phyloP scores from a whole-genome alignment of 2,329 filamentous ascomycete genomes.

The Fusarium multiceps region DNA sequence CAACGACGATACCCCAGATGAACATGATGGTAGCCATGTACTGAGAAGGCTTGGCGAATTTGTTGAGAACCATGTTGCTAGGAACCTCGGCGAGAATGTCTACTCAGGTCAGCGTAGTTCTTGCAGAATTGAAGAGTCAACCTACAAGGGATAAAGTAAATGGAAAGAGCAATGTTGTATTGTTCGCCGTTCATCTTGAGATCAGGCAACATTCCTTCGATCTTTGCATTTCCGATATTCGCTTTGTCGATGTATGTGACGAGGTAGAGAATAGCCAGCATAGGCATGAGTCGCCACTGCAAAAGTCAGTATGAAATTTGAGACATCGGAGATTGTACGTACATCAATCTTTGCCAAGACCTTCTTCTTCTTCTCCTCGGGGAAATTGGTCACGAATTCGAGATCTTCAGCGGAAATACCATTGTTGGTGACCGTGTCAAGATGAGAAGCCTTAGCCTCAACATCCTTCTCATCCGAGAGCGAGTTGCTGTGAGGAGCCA shows the following conservation, averaged over 20 bases:
- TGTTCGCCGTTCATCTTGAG: constrained; percentile 28
- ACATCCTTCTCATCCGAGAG: constrained; percentile 34
- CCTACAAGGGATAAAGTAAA: constrained; percentile 35
- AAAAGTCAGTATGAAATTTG: background rate
- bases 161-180: constrained; percentile 32
- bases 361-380: constrained; percentile 39
- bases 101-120: background rate
- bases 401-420: constrained; percentile 29
- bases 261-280: constrained; percentile 29
- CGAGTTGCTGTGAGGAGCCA: constrained; percentile 19
- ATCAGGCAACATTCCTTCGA: constrained; percentile 29
- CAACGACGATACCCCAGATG: constrained; percentile 30
- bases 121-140: accelerated
- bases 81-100: constrained; percentile 31
- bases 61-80: constrained; percentile 36
- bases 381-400: constrained; percentile 36
- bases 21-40: constrained; percentile 34
- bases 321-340: accelerated
- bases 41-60: constrained; percentile 29
- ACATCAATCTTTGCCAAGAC: constrained; percentile 38
- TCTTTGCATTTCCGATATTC: constrained; percentile 36
- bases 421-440: constrained; percentile 4
- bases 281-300: constrained; percentile 35
- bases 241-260: constrained; percentile 34
- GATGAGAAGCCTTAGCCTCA: constrained; percentile 28